phyloP scores from a whole-genome alignment of 306 rosid genomes.

The Malus fusca region DNA sequence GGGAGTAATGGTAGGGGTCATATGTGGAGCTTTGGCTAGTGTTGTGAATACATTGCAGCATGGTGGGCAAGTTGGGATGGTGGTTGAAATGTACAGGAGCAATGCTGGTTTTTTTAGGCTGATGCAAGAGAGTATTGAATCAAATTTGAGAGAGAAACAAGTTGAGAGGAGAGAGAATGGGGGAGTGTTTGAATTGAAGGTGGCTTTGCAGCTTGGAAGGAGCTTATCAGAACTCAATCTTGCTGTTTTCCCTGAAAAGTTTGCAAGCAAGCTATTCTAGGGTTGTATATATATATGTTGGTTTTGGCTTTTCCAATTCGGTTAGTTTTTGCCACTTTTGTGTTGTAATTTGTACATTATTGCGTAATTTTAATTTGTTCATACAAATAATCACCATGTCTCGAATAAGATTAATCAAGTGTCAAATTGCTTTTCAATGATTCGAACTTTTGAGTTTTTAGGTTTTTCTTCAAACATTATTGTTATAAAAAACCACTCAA shows the following conservation, averaged over 20 bases:
- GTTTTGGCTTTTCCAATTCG: background rate
- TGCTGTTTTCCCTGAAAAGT: slow-evolving; percentile 31
- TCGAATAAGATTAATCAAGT: background rate
- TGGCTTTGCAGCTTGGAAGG: slow-evolving; percentile 62
- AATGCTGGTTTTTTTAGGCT: slow-evolving; percentile 56
- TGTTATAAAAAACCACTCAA: no score
- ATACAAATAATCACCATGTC: background rate
- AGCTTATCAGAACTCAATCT: slow-evolving; percentile 50
- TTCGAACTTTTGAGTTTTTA: background rate
- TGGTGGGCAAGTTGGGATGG: slow-evolving; percentile 88
- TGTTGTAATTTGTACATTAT: slow-evolving; percentile 4
- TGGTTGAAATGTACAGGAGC: slow-evolving; percentile 60
- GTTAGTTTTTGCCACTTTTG: background rate
- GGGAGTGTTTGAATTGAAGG: slow-evolving; percentile 44
- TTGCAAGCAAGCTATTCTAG: slow-evolving; percentile 68
- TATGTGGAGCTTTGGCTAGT: slow-evolving; percentile 56
- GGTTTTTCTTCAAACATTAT: background rate
- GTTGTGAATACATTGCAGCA: slow-evolving; percentile 62
- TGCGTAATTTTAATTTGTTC: background rate
- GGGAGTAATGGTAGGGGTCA: slow-evolving; percentile 47
- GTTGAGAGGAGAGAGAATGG: slow-evolving; percentile 58
- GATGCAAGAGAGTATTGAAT: slow-evolving; percentile 50
- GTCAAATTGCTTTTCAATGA: background rate
- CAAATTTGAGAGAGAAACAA: slow-evolving; percentile 36
- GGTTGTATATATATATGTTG: background rate